phyloP scores from a whole-genome alignment of 768 basidiomycete species.

The Pleurotus platypus region DNA sequence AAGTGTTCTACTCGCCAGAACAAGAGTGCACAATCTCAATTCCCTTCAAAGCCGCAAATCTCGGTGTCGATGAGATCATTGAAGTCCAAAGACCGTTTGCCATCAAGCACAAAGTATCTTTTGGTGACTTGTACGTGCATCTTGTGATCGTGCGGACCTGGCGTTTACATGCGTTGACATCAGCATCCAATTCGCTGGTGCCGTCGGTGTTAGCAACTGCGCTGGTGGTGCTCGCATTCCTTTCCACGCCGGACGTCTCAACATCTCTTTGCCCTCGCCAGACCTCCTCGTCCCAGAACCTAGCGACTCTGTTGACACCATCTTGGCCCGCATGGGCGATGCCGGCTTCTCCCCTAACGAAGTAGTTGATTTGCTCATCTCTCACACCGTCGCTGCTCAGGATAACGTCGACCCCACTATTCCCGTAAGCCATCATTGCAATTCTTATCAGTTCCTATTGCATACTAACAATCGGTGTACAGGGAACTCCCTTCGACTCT shows the following conservation, averaged over 20 bases:
- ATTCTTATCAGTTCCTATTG: neutral
- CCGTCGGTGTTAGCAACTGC: constrained; percentile 27
- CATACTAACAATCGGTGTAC: constrained; percentile 7
- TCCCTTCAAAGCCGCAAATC: constrained; percentile 17
- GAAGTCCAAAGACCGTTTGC: constrained; percentile 25
- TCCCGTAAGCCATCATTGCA: constrained; percentile 12
- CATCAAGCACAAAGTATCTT: constrained; percentile 24
- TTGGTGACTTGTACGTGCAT: constrained; percentile 30
- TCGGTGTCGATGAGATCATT: constrained; percentile 28
- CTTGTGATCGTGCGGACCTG: neutral
- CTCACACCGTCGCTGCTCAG: constrained; percentile 16
- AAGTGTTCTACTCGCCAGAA: constrained; percentile 1
- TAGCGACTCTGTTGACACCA: constrained; percentile 9
- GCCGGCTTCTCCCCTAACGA: constrained; percentile 14
- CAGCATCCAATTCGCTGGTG: constrained; percentile 31
- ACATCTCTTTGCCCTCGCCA: constrained; percentile 3
- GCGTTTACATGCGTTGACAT: neutral
- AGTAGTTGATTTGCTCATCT: constrained; percentile 13
- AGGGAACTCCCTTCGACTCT: constrained; percentile 26
- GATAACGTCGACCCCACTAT: constrained; percentile 19
- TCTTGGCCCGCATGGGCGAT: constrained; percentile 15
- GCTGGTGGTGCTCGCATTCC: constrained; percentile 6
- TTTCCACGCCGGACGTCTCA: constrained; percentile 7
- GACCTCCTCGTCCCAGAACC: constrained; percentile 8
- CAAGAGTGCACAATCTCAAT: no score